These are phyloP conservation scores for Colletotrichum neosansevieriae DNA, from an alignment of 2,329 filamentous ascomycete genomes.

Conservation along the genomic window DNA sequence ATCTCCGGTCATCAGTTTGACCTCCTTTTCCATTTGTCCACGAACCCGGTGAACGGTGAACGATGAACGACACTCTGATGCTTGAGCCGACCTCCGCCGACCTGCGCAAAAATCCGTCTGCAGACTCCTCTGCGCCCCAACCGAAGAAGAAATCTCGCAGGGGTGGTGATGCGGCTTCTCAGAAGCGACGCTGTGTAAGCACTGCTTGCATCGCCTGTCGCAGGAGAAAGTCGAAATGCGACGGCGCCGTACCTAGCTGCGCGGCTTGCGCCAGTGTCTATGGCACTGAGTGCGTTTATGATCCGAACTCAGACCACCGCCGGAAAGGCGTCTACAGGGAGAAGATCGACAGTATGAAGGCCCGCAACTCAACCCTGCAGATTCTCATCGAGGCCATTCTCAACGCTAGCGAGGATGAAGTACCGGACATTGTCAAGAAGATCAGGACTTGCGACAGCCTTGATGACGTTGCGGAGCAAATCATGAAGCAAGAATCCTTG, in stretches of 20 bases:
- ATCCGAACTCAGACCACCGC: slow-evolving; percentile 94
- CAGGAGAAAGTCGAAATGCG: slow-evolving; percentile 87
- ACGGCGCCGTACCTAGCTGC: slow-evolving; percentile 90
- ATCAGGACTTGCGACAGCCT: slow-evolving; percentile 87
- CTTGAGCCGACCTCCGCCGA: slow-evolving; percentile 11
- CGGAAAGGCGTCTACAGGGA: slow-evolving; percentile 97
- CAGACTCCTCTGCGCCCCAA: slow-evolving; percentile 15
- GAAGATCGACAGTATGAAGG: slow-evolving; percentile 89
- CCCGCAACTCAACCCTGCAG: slow-evolving; percentile 87
- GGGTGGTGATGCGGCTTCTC: slow-evolving; percentile 58
- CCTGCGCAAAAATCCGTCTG: slow-evolving; percentile 6
- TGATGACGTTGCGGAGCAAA: slow-evolving; percentile 66
- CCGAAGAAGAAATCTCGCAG: slow-evolving; percentile 63
- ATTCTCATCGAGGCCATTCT: slow-evolving; percentile 94
- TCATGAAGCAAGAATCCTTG: slow-evolving; percentile 58
- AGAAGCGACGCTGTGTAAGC: slow-evolving; percentile 83
- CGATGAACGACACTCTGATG: slow-evolving; percentile 23
- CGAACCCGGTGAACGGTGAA: not conserved
- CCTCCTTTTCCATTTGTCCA: slow-evolving; percentile 6
- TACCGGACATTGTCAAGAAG: slow-evolving; percentile 81
- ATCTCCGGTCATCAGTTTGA: slow-evolving; percentile 15
- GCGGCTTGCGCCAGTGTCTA: slow-evolving; percentile 98
- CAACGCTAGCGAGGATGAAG: slow-evolving; percentile 90
- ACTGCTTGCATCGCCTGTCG: slow-evolving; percentile 87
- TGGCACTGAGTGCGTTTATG: slow-evolving; percentile 90